Conservation (phyloP, 2,329 filamentous ascomycete species). For the Calonectria pseudoreteaudii region DNA sequence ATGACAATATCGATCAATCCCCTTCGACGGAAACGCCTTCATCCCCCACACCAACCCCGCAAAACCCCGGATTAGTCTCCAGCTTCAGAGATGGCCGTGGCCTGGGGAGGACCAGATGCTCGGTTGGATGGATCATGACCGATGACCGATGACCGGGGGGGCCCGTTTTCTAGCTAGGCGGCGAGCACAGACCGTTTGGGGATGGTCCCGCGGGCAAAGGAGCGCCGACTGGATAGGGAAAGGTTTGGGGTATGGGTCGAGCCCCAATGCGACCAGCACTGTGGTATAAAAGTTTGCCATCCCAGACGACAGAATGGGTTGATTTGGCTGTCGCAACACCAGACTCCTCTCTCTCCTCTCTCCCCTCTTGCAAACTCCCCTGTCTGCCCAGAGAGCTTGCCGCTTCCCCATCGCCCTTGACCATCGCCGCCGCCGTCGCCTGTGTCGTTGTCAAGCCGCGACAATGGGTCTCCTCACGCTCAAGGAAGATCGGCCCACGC, state of each 20-base stretch:
- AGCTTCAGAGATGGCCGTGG: constrained; percentile 29
- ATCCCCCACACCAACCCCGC: constrained; percentile 45
- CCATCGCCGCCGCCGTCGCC: background rate
- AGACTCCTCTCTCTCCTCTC: constrained; percentile 1
- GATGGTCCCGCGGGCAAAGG: background rate
- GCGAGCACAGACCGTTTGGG: constrained; percentile 18
- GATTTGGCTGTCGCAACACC: background rate
- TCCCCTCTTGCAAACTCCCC: background rate
- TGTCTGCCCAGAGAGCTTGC: background rate
- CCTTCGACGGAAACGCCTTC: constrained; percentile 41
- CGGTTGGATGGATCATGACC: constrained; percentile 19
- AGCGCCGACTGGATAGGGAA: constrained; percentile 7
- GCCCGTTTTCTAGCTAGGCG: constrained; percentile 7
- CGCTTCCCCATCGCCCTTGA: background rate
- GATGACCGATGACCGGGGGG: background rate
- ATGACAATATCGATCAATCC: constrained; percentile 32
- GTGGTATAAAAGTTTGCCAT: constrained; percentile 27
- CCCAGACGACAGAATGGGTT: background rate
- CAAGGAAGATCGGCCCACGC: constrained; percentile 68
- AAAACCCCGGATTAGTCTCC: constrained; percentile 43
- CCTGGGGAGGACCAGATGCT: constrained; percentile 12
- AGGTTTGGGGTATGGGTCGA: constrained; percentile 21
- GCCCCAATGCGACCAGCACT: constrained; percentile 9
- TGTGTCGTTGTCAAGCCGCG: background rate
- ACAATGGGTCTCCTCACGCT: constrained; percentile 62